These are phyloP conservation scores for Nicotiana paniculata DNA, from an alignment of 257 asterid genomes.

Conservation along the genomic window DNA sequence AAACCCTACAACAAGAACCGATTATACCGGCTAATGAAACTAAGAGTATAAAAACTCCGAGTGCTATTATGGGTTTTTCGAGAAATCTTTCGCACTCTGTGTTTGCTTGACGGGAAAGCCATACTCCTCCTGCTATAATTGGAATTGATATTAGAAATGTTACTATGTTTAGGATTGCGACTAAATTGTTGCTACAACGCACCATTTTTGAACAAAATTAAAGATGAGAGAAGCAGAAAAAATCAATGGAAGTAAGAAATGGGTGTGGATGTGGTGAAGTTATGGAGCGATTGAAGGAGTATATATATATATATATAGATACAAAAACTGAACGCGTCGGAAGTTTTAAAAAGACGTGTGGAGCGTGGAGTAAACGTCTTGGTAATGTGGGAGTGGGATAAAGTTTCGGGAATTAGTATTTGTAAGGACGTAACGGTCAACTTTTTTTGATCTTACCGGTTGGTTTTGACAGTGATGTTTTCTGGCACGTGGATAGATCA, in stretches of 20 bases:
- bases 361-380: too few species aligned
- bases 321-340: too few species aligned
- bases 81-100: slow-evolving; percentile 80
- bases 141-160: slow-evolving; percentile 69
- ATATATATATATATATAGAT: neutral
- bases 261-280: neutral
- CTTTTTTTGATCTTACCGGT: too few species aligned
- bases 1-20: slow-evolving; percentile 71
- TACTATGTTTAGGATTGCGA: slow-evolving; percentile 58
- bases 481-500: too few species aligned
- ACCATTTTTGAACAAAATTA: slow-evolving; percentile 33
- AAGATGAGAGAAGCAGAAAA: neutral
- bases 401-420: too few species aligned
- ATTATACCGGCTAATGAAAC: slow-evolving; percentile 78
- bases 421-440: too few species aligned
- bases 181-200: slow-evolving; percentile 65
- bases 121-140: slow-evolving; percentile 72
- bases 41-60: slow-evolving; percentile 64
- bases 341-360: too few species aligned
- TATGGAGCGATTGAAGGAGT: neutral
- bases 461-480: too few species aligned
- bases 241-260: neutral
- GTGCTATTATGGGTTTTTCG: slow-evolving; percentile 61
- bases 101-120: slow-evolving; percentile 64
- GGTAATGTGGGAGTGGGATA: too few species aligned